Percentiles rank a stretch among this genome's conserved stretches.
Conservation (phyloP, 768 basidiomycete species). For the Tephrocybe sp. region DNA sequence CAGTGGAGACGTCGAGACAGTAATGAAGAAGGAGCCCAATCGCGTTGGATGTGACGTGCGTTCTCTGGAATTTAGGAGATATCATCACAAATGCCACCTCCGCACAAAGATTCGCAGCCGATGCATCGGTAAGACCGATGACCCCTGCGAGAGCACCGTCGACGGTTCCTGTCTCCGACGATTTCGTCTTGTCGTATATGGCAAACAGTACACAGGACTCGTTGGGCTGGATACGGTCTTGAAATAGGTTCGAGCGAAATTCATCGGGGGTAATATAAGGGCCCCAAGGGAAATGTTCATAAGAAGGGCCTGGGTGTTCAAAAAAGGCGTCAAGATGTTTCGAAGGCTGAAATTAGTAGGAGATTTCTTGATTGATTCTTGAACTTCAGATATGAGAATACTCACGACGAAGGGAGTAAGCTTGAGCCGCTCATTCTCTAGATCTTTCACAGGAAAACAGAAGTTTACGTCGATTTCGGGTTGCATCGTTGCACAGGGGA, state of each 20-base stretch:
- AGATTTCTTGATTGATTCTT: no score
- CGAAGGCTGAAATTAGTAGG: constrained; percentile 45
- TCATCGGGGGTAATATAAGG: constrained; percentile 39
- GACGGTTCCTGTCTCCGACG: not conserved
- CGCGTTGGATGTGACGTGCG: constrained; percentile 58
- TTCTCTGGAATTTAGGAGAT: constrained; percentile 58
- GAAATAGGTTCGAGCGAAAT: constrained; percentile 33
- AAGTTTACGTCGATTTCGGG: constrained; percentile 51
- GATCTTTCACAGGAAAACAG: constrained; percentile 40
- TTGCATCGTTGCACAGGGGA: no score
- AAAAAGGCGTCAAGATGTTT: constrained; percentile 42
- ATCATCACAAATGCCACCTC: constrained; percentile 59
- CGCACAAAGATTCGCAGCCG: constrained; percentile 35
- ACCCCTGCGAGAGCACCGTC: constrained; percentile 45
- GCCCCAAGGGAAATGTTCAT: constrained; percentile 47
- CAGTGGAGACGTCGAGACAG: constrained; percentile 37
- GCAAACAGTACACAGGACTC: constrained; percentile 43
- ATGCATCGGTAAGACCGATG: constrained; percentile 49
- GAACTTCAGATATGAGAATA: not conserved
- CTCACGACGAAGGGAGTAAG: constrained; percentile 50
- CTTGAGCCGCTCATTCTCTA: constrained; percentile 48
- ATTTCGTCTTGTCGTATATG: constrained; percentile 49
- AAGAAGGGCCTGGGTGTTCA: constrained; percentile 34
- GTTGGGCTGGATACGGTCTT: constrained; percentile 32
- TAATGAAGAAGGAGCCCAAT: constrained; percentile 49